phyloP scores from a whole-genome alignment of 441 rosid genomes.

The California macrophylla region DNA sequence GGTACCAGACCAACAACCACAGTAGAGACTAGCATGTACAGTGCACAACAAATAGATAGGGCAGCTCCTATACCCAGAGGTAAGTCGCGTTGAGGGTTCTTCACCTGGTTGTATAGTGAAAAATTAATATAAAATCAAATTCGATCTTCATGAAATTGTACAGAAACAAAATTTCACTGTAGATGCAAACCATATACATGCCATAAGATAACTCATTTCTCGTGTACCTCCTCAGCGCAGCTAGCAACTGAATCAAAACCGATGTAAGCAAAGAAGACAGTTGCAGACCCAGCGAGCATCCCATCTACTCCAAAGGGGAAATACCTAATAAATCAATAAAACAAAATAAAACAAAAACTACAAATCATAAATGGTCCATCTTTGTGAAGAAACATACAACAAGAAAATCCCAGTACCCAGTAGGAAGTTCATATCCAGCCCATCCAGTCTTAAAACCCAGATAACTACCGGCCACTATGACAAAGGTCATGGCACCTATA shows the following conservation, averaged over 20 bases:
- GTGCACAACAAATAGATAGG: conserved; percentile 64
- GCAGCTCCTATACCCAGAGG: conserved; percentile 86
- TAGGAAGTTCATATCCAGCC: conserved; percentile 79
- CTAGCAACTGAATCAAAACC: conserved; percentile 98
- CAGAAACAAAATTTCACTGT: not conserved
- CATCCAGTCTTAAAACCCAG: conserved; percentile 87
- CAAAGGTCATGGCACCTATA: conserved; percentile 74
- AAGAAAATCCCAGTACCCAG: conserved; percentile 48
- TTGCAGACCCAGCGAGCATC: conserved; percentile 94
- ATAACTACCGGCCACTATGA: conserved; percentile 73
- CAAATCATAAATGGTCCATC: conserved; percentile 8
- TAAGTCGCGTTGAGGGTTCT: conserved; percentile 88
- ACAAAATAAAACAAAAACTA: not conserved
- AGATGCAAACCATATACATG: not conserved
- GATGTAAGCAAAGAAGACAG: conserved; percentile 85
- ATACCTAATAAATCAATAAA: conserved; percentile 32
- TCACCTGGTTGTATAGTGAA: conserved; percentile 47
- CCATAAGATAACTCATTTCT: not conserved
- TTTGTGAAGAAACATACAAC: not conserved
- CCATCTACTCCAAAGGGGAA: conserved; percentile 90
- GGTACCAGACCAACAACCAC: conserved; percentile 94
- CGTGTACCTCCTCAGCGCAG: conserved; percentile 84
- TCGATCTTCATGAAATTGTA: not conserved
- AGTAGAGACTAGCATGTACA: conserved; percentile 83
- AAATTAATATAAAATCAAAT: conserved; percentile 13